Base-by-base conservation (phyloP, 805 yeast species). In the Candida methanosorbosa region DNA sequence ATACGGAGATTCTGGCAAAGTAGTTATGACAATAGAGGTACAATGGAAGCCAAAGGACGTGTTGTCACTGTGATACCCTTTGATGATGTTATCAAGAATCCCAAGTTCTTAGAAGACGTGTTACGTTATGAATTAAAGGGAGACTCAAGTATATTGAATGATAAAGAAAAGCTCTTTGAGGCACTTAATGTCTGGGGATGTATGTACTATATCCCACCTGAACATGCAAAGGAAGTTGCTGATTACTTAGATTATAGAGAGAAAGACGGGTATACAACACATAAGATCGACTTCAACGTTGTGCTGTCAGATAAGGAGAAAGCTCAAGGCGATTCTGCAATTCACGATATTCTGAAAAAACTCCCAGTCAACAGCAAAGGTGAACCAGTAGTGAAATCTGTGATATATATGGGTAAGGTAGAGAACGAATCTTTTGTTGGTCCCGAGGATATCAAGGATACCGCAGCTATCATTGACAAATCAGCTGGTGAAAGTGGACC, bases 1-100 rank as follows among this genome's bases (percentile, higher is more conserved):
- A 73, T 79, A 1, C 67, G 97, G 16, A 61, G 95, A 30, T 88
- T 88, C 52, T 88, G 96, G 96, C 97, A 88, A 56, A 72, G 84
- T 24, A 80, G 92, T 9, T 75, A 79, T 18, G 97, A 88, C 54
- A 95, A 90, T 55, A 61, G 97, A 35, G 97, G 97, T 1, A 81
- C 94, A 0, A 86, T 85, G 0, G 83, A 74, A 37, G 52, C 59
- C n/a, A 95, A 94, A 1, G 97, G 97, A 1, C 59, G 97, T 23
- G 97, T 88, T 2, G 95, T 74, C 9, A 88, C 97, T 0, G 61
- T 88, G 30, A 64, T 88, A 1, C 72, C 87, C 9, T 61, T 71
- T 30, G 68, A 69, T 7, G 76, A 75, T 38, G 64, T 81, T 14
- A 51, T 70, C 18, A 35, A 46, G 3, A 63, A 73, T 39, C 38